Conservation (phyloP, 768 basidiomycete genomes). For the Trametes cingulata region DNA sequence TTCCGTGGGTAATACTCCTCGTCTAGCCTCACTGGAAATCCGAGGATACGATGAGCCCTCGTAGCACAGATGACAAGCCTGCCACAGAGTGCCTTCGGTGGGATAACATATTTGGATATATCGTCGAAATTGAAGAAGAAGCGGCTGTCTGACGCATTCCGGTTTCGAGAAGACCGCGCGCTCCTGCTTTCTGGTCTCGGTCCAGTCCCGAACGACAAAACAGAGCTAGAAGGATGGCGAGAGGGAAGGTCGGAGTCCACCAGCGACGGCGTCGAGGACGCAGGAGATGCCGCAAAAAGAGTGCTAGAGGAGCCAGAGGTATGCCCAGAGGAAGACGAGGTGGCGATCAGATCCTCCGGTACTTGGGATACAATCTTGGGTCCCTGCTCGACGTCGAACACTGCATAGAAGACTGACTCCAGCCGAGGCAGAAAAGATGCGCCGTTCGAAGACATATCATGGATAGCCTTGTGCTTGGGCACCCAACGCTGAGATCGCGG, state of each 20-base stretch:
- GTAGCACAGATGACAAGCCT: constrained; percentile 87
- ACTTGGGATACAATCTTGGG: constrained; percentile 93
- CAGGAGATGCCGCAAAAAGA: constrained; percentile 37
- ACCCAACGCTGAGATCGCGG: no score
- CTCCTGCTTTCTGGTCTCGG: constrained; percentile 46
- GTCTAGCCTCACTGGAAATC: constrained; percentile 82
- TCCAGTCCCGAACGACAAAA: constrained; percentile 48
- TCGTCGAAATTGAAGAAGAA: constrained; percentile 86
- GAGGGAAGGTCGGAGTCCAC: constrained; percentile 36
- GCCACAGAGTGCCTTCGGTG: constrained; percentile 81
- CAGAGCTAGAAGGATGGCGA: constrained; percentile 55
- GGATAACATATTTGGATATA: constrained; percentile 93
- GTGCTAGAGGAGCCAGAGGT: constrained; percentile 20
- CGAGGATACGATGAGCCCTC: constrained; percentile 81
- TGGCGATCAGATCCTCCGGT: constrained; percentile 83
- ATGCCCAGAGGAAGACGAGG: constrained; percentile 22
- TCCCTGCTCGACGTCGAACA: constrained; percentile 84
- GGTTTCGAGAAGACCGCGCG: constrained; percentile 30
- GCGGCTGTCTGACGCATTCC: constrained; percentile 39
- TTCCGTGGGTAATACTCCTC: constrained; percentile 73
- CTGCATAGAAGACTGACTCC: constrained; percentile 90
- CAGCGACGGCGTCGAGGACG: constrained; percentile 30
- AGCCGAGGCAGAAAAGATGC: constrained; percentile 79
- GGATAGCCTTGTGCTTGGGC: no score
- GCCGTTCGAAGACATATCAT: constrained; percentile 45